Evolutionary conservation across 2,329 filamentous ascomycete genomes (phyloP).

Genomic region (Ophiocordyceps robertsii): DNA sequence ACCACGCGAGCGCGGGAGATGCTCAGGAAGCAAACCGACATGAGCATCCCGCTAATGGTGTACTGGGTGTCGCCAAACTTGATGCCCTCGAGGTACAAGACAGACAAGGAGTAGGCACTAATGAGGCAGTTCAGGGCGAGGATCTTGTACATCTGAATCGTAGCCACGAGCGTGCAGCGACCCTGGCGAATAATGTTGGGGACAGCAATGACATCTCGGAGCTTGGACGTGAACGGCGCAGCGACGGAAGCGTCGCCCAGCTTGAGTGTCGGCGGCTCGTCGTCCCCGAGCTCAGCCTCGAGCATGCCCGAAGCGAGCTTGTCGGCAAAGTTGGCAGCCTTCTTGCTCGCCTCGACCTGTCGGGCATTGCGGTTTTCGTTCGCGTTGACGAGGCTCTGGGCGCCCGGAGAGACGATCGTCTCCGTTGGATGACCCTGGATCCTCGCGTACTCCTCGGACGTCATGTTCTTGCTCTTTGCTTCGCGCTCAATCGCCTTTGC

Average conservation of each 20-base stretch:
- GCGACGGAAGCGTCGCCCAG: constrained; percentile 94
- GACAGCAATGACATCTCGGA: constrained; percentile 91
- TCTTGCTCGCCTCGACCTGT: constrained; percentile 51
- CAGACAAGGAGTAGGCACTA: constrained; percentile 90
- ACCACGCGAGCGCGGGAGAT: constrained; percentile 97
- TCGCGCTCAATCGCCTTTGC: constrained; percentile 83
- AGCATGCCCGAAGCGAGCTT: constrained; percentile 79
- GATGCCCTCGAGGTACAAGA: constrained; percentile 94
- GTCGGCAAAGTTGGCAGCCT: constrained; percentile 69
- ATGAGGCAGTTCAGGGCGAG: constrained; percentile 95
- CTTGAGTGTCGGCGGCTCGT: constrained; percentile 90
- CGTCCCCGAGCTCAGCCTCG: constrained; percentile 76
- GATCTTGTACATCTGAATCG: constrained; percentile 99
- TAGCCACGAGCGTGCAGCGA: constrained; percentile 91
- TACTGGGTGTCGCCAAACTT: constrained; percentile 98
- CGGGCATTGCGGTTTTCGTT: constrained; percentile 10
- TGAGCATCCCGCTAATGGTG: constrained; percentile 97
- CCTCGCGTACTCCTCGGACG: constrained; percentile 42
- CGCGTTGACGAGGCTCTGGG: constrained; percentile 33
- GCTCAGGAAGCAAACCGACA: constrained; percentile 98
- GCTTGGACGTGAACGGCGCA: constrained; percentile 93
- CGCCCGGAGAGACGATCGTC: constrained; percentile 53
- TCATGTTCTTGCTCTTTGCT: constrained; percentile 62
- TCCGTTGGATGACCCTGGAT: constrained; percentile 40
- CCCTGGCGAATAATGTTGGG: constrained; percentile 98